Evolutionary conservation across 805 yeast genomes (phyloP).

Genomic region (Kazachstania africana): DNA sequence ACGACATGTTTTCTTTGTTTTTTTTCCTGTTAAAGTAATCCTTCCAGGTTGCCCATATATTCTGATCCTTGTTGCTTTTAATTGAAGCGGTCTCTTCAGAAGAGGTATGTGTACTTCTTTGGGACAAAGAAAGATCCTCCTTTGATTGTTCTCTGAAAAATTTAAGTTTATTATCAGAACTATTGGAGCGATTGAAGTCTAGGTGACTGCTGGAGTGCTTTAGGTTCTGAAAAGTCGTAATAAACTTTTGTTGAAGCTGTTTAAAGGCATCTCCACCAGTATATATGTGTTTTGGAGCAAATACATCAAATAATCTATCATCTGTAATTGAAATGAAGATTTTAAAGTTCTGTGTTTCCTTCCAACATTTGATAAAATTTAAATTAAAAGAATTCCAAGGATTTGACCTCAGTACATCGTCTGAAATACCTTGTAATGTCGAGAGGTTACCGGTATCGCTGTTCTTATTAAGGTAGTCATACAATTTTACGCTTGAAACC

Average conservation of each 20-base stretch:
- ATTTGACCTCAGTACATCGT: constrained; percentile 20
- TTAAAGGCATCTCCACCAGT: constrained; percentile 19
- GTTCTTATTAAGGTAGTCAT: constrained; percentile 37
- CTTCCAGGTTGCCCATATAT: constrained; percentile 18
- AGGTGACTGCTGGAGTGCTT: constrained; percentile 15
- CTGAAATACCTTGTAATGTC: constrained; percentile 24
- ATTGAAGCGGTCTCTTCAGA: neutral
- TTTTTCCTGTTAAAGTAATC: constrained; percentile 18
- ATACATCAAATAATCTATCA: constrained; percentile 55
- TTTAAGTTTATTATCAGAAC: neutral
- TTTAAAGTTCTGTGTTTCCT: constrained; percentile 39
- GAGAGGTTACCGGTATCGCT: constrained; percentile 28
- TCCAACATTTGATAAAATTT: constrained; percentile 43
- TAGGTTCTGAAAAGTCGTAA: constrained; percentile 23
- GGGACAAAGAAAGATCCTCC: constrained; percentile 1
- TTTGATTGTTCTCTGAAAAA: constrained; percentile 1
- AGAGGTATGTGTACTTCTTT: constrained; percentile 1
- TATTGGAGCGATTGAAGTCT: constrained; percentile 1
- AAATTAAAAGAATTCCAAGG: constrained; percentile 32
- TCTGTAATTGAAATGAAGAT: constrained; percentile 49
- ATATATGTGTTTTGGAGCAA: constrained; percentile 35
- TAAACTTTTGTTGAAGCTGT: constrained; percentile 20
- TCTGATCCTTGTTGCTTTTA: constrained; percentile 4
- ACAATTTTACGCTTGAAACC: constrained; percentile 59
- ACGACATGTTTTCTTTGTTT: constrained; percentile 9